Percentiles rank a stretch among this genome's conserved stretches.
Evolutionary conservation across 768 basidiomycete species (phyloP).

Genomic region (Leccinum barrowsii): DNA sequence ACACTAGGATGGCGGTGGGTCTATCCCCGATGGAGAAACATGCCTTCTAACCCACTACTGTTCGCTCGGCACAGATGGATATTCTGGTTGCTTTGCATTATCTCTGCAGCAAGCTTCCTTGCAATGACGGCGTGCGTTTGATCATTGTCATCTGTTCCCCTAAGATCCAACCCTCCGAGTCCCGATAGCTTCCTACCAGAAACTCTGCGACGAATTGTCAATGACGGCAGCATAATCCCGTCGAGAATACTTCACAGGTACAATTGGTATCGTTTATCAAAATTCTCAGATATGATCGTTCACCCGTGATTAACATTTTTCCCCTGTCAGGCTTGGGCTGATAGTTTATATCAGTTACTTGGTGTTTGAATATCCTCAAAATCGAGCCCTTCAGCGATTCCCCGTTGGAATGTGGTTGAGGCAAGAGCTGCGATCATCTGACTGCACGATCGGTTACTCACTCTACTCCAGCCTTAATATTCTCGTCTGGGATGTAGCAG

Average conservation of each 20-base stretch:
- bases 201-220: constrained; percentile 23
- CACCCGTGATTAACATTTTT: not conserved
- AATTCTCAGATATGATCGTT: not conserved
- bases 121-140: constrained; percentile 11
- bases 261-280: constrained; percentile 47
- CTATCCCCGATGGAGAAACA: not conserved
- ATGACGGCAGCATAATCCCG: constrained; percentile 28
- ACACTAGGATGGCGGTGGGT: constrained; percentile 61
- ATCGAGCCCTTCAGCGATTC: constrained; percentile 65
- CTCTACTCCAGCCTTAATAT: constrained; percentile 53
- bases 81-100: constrained; percentile 21
- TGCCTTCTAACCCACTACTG: not conserved
- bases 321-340: constrained; percentile 58
- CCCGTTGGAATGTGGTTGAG: constrained; percentile 84
- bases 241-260: constrained; percentile 42
- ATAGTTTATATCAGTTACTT: constrained; percentile 73
- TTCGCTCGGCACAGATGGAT: constrained; percentile 13
- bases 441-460: not conserved
- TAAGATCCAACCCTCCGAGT: not conserved
- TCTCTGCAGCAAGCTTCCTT: constrained; percentile 13
- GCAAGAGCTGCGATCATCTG: constrained; percentile 30
- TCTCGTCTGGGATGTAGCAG: constrained; percentile 58
- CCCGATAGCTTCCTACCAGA: constrained; percentile 21
- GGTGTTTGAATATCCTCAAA: constrained; percentile 71
- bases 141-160: no score